These are phyloP conservation scores for Basidiobolus meristosporus DNA, from an alignment of 371 early-diverging fungal genomes.

Conservation along the genomic window DNA sequence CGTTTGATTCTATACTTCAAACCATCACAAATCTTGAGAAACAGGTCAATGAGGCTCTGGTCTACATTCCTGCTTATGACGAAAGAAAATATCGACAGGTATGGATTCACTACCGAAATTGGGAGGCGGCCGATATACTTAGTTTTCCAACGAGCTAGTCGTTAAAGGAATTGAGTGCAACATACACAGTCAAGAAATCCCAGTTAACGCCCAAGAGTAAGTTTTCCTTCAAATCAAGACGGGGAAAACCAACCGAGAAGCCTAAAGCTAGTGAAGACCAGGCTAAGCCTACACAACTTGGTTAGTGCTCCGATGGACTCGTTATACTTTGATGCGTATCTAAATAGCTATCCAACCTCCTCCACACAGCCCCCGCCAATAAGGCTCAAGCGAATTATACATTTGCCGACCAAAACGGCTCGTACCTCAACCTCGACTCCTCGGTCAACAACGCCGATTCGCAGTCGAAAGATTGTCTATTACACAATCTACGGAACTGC, in stretches of 20 bases:
- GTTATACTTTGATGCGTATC: too few species aligned
- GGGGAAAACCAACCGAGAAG: background rate
- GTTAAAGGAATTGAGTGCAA: conserved; percentile 1
- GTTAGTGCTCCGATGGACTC: too few species aligned
- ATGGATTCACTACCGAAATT: background rate
- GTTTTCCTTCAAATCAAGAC: conserved; percentile 6
- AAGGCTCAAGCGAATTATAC: background rate
- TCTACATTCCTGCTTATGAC: conserved; percentile 3
- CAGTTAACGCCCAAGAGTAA: conserved; percentile 3
- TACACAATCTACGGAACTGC: conserved; percentile 27
- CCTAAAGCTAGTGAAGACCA: background rate
- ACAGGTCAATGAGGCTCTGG: conserved; percentile 3
- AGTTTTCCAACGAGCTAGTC: background rate
- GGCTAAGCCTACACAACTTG: too few species aligned
- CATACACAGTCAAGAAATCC: conserved; percentile 1
- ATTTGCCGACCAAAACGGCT: conserved; percentile 2
- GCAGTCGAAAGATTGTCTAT: conserved; percentile 19
- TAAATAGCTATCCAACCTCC: too few species aligned
- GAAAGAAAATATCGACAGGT: conserved; percentile 2
- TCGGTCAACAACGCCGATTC: conserved; percentile 2
- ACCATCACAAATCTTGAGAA: conserved; percentile 1
- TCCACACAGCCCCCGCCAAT: too few species aligned
- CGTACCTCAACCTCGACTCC: conserved; percentile 3
- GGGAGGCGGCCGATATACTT: background rate
- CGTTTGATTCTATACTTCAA: too few species aligned